Conservation (phyloP, 202 grass and related monocot genomes). For the Cymbopogon flexuosus region DNA sequence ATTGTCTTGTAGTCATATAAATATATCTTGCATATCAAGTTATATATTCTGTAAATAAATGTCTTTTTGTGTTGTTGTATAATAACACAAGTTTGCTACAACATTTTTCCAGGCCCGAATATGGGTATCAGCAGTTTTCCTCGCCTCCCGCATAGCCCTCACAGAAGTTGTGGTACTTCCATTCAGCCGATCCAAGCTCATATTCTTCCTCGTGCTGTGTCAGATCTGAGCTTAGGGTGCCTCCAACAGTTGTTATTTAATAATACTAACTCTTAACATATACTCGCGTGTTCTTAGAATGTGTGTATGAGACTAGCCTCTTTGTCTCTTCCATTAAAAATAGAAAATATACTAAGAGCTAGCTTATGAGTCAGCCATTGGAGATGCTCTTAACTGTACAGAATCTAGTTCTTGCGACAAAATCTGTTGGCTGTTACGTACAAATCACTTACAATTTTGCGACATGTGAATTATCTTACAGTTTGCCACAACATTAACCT, state of each 20-base stretch:
- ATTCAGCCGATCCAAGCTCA: background rate
- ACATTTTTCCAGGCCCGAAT: constrained; percentile 20
- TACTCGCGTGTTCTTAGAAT: no score
- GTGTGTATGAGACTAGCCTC: no score
- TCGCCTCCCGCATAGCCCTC: background rate
- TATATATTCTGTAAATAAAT: background rate
- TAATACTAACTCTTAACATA: no score
- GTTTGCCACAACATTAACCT: background rate
- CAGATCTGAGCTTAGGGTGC: constrained; percentile 37
- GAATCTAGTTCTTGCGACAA: background rate
- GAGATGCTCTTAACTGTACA: constrained; percentile 38
- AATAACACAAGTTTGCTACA: background rate
- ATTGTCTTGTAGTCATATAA: background rate
- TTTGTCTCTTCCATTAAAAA: no score
- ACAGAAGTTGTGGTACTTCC: background rate
- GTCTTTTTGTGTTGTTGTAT: background rate
- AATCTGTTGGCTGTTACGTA: background rate
- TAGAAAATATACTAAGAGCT: no score
- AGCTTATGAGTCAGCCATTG: no score
- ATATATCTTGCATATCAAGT: background rate
- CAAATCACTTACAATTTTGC: constrained; percentile 7
- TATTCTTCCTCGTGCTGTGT: background rate
- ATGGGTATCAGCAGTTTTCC: background rate
- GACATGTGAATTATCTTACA: background rate
- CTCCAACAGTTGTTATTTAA: no score